Percentiles rank a stretch among this genome's conserved stretches.
Conservation (phyloP, 768 basidiomycete species). For the Galerina marginata region DNA sequence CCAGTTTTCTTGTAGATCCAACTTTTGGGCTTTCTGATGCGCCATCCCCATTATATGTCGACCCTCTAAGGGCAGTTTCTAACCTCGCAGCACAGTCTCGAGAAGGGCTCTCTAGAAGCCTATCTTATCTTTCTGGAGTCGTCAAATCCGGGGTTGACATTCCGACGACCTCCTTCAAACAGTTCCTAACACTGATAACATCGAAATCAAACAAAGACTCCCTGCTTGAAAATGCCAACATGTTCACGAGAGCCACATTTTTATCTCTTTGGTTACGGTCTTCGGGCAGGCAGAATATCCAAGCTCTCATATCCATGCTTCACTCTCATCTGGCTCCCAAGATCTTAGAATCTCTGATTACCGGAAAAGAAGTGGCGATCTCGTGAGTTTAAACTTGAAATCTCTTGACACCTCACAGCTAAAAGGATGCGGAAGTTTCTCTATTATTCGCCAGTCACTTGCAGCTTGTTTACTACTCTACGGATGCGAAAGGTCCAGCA, state of each 20-base stretch:
- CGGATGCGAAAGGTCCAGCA: conserved; percentile 62
- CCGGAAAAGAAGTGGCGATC: conserved; percentile 30
- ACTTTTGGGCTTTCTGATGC: conserved; percentile 31
- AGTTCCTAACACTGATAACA: conserved; percentile 47
- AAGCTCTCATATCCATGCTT: conserved; percentile 51
- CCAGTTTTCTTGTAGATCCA: conserved; percentile 33
- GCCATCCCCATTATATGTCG: conserved; percentile 22
- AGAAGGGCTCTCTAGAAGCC: conserved; percentile 49
- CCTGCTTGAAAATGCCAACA: conserved; percentile 46
- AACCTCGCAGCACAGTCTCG: conserved; percentile 45
- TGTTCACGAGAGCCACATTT: conserved; percentile 60
- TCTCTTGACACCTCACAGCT: background rate
- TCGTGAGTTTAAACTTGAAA: conserved; percentile 40
- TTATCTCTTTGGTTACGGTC: conserved; percentile 67
- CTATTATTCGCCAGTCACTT: conserved; percentile 66
- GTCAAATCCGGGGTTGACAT: conserved; percentile 71
- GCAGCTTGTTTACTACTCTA: conserved; percentile 66
- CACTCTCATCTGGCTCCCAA: conserved; percentile 48
- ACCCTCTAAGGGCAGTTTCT: conserved; percentile 62
- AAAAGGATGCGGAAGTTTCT: conserved; percentile 33
- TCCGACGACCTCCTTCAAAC: conserved; percentile 53
- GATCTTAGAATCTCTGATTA: conserved; percentile 42
- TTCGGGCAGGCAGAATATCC: conserved; percentile 63
- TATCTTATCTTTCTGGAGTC: conserved; percentile 67
- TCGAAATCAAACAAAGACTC: conserved; percentile 35